Base-by-base conservation (phyloP, 2,329 filamentous ascomycete species). In the Sporothrix inflata region DNA sequence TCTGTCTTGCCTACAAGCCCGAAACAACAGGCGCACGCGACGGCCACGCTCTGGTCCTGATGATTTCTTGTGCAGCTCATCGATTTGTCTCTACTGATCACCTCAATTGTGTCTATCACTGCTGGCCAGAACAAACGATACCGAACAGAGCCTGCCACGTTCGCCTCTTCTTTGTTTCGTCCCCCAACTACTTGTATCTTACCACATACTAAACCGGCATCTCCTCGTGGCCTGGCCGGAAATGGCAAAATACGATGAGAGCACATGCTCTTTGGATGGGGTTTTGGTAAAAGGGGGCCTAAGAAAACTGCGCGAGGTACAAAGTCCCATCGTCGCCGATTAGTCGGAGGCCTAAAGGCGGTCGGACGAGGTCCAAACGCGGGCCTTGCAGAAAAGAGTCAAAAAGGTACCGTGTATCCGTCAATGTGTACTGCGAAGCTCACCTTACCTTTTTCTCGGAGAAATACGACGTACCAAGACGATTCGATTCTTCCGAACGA, bases 341-440 rank as follows among this genome's bases (percentile, higher is more conserved):
- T 65, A 47, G 34, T 16, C 38, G n/a, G 34, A 42, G 3, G 30
- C 34, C 9, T n/a, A 63, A 14, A 6, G n/a, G n/a, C 34, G 57
- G 57, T 24, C 40, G 61, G 61, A 66, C 61, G 61, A 49, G 61
- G 61, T 12, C 40, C 40, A 47, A 66, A 66, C 61, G 40, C 60
- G 38, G 42, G 2, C 11, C 9, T 16, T 45, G 9, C 42, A 45
- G 3, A 34, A 34, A 34, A 38, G 30, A 38, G 27, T 27, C 12
- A 40, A 12, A 40, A 61, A 40, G 30, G 34, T 38, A 40, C 27
- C 55, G 55, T 40, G 55, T 61, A 30, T n/a, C n/a, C n/a, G n/a
- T n/a, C n/a, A n/a, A n/a, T n/a, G n/a, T n/a, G n/a, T n/a, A n/a
- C n/a, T n/a, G n/a, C n/a, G n/a, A n/a, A n/a, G n/a, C n/a, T n/a